Evolutionary conservation across 2,329 filamentous ascomycete genomes (phyloP).

Genomic region (Dichotomopilus funicola): DNA sequence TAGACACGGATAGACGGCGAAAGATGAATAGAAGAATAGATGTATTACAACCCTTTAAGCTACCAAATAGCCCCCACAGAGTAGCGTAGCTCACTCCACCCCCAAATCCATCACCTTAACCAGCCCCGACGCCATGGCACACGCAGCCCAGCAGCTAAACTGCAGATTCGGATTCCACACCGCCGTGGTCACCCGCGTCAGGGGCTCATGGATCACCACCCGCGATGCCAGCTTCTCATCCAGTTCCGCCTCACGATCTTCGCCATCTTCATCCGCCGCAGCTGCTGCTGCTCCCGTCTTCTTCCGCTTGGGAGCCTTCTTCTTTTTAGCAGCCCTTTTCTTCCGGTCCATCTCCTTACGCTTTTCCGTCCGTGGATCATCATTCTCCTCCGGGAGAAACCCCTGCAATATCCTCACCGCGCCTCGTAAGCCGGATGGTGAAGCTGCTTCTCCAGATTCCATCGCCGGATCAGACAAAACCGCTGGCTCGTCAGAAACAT

Average conservation of each 20-base stretch:
- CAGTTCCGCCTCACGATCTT: constrained; percentile 19
- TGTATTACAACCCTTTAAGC: background rate
- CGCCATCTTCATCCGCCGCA: constrained; percentile 12
- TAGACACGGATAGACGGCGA: background rate
- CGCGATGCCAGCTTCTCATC: constrained; percentile 31
- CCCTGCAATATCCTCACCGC: constrained; percentile 46
- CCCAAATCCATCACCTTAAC: constrained; percentile 62
- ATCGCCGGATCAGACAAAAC: too few relatives aligned
- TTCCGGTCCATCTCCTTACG: constrained; percentile 30
- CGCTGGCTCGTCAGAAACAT: constrained; percentile 9
- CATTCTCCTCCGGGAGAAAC: constrained; percentile 44
- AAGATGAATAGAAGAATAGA: background rate
- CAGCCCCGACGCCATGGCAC: constrained; percentile 60
- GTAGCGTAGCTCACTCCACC: constrained; percentile 29
- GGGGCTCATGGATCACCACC: constrained; percentile 53
- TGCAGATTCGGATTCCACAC: constrained; percentile 62
- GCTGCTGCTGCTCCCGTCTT: constrained; percentile 8
- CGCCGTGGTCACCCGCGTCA: constrained; percentile 54
- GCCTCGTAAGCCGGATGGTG: constrained; percentile 32
- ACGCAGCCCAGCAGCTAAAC: constrained; percentile 62
- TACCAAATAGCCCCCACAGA: too few relatives aligned
- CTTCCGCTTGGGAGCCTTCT: constrained; percentile 21
- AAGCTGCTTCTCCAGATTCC: background rate
- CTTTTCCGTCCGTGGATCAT: constrained; percentile 38
- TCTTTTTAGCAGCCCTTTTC: constrained; percentile 24